These are phyloP conservation scores for Solioccasus polychromus DNA, from an alignment of 768 basidiomycete species.

Conservation along the genomic window DNA sequence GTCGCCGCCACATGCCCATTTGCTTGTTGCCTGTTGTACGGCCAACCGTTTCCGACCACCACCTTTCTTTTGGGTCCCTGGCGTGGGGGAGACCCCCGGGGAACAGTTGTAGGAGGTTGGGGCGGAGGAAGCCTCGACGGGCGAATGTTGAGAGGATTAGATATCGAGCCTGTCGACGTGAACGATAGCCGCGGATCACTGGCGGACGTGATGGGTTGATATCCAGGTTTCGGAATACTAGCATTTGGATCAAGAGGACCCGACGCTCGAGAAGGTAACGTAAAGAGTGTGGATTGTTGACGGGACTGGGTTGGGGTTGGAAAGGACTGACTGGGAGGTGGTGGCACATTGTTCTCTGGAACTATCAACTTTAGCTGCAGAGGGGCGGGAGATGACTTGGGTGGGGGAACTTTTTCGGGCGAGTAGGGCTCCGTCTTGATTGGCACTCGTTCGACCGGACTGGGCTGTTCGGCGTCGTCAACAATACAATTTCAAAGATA, in stretches of 20 bases:
- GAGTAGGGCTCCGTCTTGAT: slow-evolving; percentile 22
- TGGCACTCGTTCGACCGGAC: slow-evolving; percentile 9
- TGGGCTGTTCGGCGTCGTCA: slow-evolving; percentile 12
- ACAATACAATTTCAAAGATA: background rate
- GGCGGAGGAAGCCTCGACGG: slow-evolving; percentile 37
- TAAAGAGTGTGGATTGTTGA: slow-evolving; percentile 5
- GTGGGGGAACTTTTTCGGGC: slow-evolving; percentile 11
- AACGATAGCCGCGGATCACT: slow-evolving; percentile 33
- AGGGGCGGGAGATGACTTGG: slow-evolving; percentile 9
- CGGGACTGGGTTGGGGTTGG: slow-evolving; percentile 12
- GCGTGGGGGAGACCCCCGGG: slow-evolving; percentile 13
- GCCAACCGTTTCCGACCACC: slow-evolving; percentile 51
- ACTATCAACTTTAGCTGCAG: slow-evolving; percentile 9
- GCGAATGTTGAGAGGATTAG: slow-evolving; percentile 55
- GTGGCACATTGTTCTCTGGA: slow-evolving; percentile 13
- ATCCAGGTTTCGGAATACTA: slow-evolving; percentile 17
- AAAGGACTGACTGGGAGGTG: slow-evolving; percentile 5
- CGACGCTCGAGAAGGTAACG: slow-evolving; percentile 19
- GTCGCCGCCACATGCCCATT: slow-evolving; percentile 22
- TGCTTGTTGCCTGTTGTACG: slow-evolving; percentile 29
- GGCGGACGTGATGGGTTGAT: slow-evolving; percentile 28
- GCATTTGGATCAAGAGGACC: slow-evolving; percentile 18
- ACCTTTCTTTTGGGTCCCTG: slow-evolving; percentile 20
- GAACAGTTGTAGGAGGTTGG: slow-evolving; percentile 4
- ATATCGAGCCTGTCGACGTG: slow-evolving; percentile 41